Percentiles rank a stretch among this genome's conserved stretches.
Conservation (phyloP, 163 green algal genomes). For the Trebouxiophyceae sp. region DNA sequence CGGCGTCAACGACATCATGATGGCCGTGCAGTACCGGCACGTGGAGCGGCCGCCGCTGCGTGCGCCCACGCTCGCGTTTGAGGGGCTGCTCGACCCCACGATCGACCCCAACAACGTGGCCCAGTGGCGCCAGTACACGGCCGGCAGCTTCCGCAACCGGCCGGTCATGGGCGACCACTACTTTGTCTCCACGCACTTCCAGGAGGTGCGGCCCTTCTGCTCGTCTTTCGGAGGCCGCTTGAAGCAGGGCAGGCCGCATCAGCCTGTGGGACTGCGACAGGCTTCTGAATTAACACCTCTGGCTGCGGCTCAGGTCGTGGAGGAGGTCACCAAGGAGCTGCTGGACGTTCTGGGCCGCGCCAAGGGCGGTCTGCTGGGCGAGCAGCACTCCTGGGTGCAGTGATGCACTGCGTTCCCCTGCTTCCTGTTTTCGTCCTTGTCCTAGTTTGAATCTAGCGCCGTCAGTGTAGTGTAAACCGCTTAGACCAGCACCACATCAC, state of each 20-base stretch:
- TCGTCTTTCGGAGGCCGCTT: not conserved
- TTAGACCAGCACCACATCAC: too few relatives aligned
- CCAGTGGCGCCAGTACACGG: constrained; percentile 20
- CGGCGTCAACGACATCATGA: constrained; percentile 40
- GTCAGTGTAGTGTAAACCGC: too few relatives aligned
- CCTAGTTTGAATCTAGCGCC: too few relatives aligned
- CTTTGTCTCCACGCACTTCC: constrained; percentile 31
- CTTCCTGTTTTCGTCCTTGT: too few relatives aligned
- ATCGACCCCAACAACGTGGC: constrained; percentile 20
- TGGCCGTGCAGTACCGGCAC: constrained; percentile 37
- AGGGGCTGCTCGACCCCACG: constrained; percentile 29
- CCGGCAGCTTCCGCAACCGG: constrained; percentile 10
- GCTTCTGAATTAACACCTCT: not conserved
- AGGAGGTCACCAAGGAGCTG: constrained; percentile 7
- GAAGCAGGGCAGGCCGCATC: too few relatives aligned
- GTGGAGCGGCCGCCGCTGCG: not conserved
- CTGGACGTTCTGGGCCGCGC: constrained; percentile 13
- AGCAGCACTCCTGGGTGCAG: constrained; percentile 22
- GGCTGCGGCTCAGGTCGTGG: constrained; percentile 4
- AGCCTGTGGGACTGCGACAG: too few relatives aligned
- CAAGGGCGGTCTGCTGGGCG: constrained; percentile 9
- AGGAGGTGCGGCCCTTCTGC: constrained; percentile 6
- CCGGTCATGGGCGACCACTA: constrained; percentile 35
- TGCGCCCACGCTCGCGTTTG: constrained; percentile 29
- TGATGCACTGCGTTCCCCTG: too few relatives aligned